Base-by-base conservation (phyloP, 2,329 filamentous ascomycete species). In the Thelonectria blattea region DNA sequence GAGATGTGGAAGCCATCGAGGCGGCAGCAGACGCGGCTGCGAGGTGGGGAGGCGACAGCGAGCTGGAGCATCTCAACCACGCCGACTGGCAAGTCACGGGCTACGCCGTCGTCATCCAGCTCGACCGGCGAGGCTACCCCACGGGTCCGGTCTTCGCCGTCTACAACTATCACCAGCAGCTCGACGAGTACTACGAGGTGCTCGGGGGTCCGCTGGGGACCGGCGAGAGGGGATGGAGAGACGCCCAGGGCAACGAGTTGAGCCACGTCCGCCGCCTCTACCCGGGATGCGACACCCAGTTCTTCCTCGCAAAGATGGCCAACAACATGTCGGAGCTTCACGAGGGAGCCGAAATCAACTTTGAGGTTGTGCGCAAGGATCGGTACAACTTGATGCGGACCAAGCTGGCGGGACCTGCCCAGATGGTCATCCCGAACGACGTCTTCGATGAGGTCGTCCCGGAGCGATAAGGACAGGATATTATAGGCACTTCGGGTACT, bases 221-320 rank as follows among this genome's bases (percentile, higher is more conserved):
- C 3, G 32, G 14, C 15, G 48, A 50, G 12, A 50, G 37, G 30
- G 32, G 24, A 24, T 50, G 32, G 48, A 22, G 17, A 9, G 17
- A 50, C 8, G 7, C 32, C 5, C 32, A 39, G 8, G 11, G 20
- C 27, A 34, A 17, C 8, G 48, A 39, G 48, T 8, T 41, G 18
- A 3, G 7, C 1, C 48, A 51, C n/a, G 24, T 51, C 10, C 18
- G 34, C 34, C 20, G 48, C n/a, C 51, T 45, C 30, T 53, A 34
- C 12, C 12, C 24, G 9, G 30, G 12, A 12, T 39, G 52, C 14
- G 7, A 15, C 1, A 12, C 22, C 1, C n/a, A 39, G 14, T 54
- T 54, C 8, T 54, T 54, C 15, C 15, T 54, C 6, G 52, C 52
- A 8, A 39, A 54, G 14, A 47, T 54, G 37, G 27, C 52, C 15